A percentile compares a stretch with the other conserved stretches of the same genome.
Evolutionary conservation across 352 stramenopile species (phyloP).

Genomic region (Phytophthora parvispora): DNA sequence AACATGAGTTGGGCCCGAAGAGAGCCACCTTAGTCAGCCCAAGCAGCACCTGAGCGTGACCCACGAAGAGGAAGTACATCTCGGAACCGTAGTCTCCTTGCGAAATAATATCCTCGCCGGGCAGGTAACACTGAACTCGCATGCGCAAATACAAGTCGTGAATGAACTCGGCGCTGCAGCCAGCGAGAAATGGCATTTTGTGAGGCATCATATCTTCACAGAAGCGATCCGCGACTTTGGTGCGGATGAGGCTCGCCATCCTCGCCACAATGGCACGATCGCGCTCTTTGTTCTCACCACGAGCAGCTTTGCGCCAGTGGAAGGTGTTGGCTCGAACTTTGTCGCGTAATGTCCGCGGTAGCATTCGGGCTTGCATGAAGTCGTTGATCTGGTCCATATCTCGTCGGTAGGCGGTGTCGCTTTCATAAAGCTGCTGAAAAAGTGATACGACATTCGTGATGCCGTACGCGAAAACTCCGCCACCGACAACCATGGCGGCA

Average conservation of each 20-base stretch:
- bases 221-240: slow-evolving; percentile 76
- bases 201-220: slow-evolving; percentile 80
- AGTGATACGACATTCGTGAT: slow-evolving; percentile 88
- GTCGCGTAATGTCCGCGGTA: slow-evolving; percentile 75
- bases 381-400: slow-evolving; percentile 86
- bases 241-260: slow-evolving; percentile 79
- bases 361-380: slow-evolving; percentile 73
- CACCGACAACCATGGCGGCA: slow-evolving; percentile 77
- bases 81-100: slow-evolving; percentile 87
- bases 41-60: slow-evolving; percentile 79
- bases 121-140: slow-evolving; percentile 78
- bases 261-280: slow-evolving; percentile 74
- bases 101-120: slow-evolving; percentile 81
- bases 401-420: slow-evolving; percentile 68
- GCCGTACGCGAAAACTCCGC: slow-evolving; percentile 86
- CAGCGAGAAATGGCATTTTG: slow-evolving; percentile 75
- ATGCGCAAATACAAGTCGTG: slow-evolving; percentile 84
- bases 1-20: slow-evolving; percentile 78
- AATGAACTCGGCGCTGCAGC: slow-evolving; percentile 83
- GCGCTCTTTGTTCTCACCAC: slow-evolving; percentile 69
- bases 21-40: slow-evolving; percentile 70
- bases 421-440: slow-evolving; percentile 81
- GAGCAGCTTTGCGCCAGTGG: slow-evolving; percentile 78
- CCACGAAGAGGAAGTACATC: slow-evolving; percentile 87
- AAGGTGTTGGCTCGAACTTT: slow-evolving; percentile 87